Base-by-base conservation (phyloP, 805 yeast species). In the Tetrapisispora phaffii region DNA sequence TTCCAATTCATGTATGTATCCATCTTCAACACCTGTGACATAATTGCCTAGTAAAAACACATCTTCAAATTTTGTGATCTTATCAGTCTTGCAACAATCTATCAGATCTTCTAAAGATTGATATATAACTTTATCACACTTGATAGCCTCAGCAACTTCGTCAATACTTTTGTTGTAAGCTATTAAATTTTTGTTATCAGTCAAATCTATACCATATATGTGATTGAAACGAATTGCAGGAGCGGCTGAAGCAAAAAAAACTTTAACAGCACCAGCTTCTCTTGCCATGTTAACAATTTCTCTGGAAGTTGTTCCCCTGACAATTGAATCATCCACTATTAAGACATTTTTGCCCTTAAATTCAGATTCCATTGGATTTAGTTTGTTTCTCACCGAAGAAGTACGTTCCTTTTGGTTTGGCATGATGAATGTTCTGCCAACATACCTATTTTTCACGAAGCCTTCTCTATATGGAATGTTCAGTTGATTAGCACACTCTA, bases 231-330 rank as follows among this genome's bases (percentile, higher is more conserved):
- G 79, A 57, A 93, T 93, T n/a, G 97, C 94, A 24, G 98, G 98
- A 15, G 98, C 95, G 60, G 97, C 93, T 22, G 95, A 85, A 0
- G 98, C 98, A 65, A 93, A 83, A 63, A 78, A 90, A n/a, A 93
- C 98, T 56, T 80, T 82, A 49, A 77, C 80, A 38, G 98, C 98
- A 47, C 98, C 98, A 5, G 97, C 96, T 65, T 93, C 98, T 56
- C 84, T 77, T n/a, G 98, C 98, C 98, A 93, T 93, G 53, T 80
- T 83, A 29, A 93, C 95, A 53, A 93, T 93, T 69, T 93, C 98
- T 63, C 79, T 84, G 7, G 97, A 88, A 2, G 98, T 93, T 19
- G 98, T 93, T 50, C 98, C 98, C 63, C 98, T 80, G 9, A 93
- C 98, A 52, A 93, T 90, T 23, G 97, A 87, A 66, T 93, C 98